Conservation (phyloP, 78 protist species). For the Isochrysis galbana region DNA sequence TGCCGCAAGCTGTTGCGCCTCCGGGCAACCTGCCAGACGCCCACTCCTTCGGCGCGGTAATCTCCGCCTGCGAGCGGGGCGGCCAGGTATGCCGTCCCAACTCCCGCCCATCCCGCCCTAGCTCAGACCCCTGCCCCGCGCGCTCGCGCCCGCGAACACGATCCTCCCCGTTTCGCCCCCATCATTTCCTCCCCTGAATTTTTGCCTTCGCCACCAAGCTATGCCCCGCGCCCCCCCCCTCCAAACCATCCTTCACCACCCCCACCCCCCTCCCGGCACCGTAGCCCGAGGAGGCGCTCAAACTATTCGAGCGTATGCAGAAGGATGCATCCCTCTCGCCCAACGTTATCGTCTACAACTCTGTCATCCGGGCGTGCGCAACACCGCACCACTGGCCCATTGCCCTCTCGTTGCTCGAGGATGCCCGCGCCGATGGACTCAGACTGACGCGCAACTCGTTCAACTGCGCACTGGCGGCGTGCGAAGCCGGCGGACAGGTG, state of each 20-base stretch:
- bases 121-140: no score
- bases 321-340: background rate
- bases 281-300: background rate
- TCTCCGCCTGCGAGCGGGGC: conserved; percentile 16
- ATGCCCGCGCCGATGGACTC: background rate
- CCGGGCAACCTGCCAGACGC: background rate
- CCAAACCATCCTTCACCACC: no score
- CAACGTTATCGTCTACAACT: background rate
- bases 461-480: conserved; percentile 6
- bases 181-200: no score
- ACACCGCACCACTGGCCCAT: background rate
- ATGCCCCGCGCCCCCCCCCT: no score
- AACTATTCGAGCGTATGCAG: background rate
- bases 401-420: background rate
- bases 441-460: background rate
- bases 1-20: background rate
- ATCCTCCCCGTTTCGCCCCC: no score
- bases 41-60: background rate
- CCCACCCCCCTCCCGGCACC: no score
- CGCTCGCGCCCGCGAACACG: no score
- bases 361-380: conserved; percentile 21
- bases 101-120: no score
- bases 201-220: no score
- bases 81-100: no score
- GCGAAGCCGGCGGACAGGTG: background rate